phyloP scores from a whole-genome alignment of 257 asterid species.

The Solanum gracilifrons region DNA sequence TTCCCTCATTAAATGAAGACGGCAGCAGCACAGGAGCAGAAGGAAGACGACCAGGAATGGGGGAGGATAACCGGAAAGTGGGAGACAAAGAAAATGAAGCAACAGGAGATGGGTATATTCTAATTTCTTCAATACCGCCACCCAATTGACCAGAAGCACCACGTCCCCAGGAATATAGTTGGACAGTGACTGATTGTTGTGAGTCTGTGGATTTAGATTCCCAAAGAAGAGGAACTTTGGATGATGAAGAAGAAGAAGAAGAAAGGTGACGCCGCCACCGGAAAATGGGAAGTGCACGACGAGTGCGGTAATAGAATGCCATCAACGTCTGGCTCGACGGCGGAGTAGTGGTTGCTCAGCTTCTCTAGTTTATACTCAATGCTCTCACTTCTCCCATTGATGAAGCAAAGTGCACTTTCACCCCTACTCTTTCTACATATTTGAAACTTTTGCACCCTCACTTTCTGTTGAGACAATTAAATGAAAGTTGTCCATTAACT shows the following conservation, averaged over 20 bases:
- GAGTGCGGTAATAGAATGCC: constrained; percentile 6
- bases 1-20: neutral
- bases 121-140: constrained; percentile 70
- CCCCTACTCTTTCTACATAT: neutral
- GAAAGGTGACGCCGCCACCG: constrained; percentile 20
- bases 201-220: constrained; percentile 21
- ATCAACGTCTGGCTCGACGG: neutral
- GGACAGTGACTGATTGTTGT: constrained; percentile 26
- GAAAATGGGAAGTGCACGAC: neutral
- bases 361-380: neutral
- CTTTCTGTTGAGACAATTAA: neutral
- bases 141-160: constrained; percentile 98
- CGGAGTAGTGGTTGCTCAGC: neutral
- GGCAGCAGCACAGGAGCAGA: neutral
- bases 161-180: constrained; percentile 87
- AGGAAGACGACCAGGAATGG: constrained; percentile 59
- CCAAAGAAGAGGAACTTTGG: constrained; percentile 40
- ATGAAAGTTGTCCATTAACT: too few species aligned
- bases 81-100: constrained; percentile 48
- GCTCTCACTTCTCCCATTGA: neutral
- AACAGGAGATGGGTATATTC: constrained; percentile 65
- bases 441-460: neutral
- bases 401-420: neutral
- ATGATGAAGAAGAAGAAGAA: neutral
- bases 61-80: constrained; percentile 34